Conservation (phyloP, 805 yeast species). For the Metschnikowia gruessii region DNA sequence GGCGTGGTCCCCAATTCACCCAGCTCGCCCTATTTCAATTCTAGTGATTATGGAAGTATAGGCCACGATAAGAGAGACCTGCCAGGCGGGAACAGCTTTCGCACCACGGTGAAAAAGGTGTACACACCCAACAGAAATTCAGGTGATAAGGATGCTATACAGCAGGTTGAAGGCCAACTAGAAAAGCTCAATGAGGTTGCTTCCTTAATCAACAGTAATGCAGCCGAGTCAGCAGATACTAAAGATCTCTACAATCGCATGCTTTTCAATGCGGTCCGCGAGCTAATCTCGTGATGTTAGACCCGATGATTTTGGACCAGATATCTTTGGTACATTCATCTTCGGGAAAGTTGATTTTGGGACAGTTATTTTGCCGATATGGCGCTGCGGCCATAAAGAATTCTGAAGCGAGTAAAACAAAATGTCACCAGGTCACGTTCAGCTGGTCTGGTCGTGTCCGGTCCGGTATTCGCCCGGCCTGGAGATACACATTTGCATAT, state of each 20-base stretch:
- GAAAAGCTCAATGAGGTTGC: conserved; percentile 28
- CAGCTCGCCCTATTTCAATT: conserved; percentile 11
- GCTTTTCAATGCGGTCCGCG: conserved; percentile 17
- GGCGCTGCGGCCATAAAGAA: too few relatives aligned
- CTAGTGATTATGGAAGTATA: neutral
- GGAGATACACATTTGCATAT: neutral
- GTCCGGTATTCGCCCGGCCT: too few relatives aligned
- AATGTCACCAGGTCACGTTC: neutral
- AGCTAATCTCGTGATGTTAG: conserved; percentile 5
- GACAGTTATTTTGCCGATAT: too few relatives aligned
- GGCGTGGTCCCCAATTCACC: conserved; percentile 10
- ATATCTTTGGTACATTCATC: too few relatives aligned
- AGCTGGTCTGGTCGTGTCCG: too few relatives aligned
- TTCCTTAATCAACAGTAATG: conserved; percentile 17
- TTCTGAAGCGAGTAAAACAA: neutral
- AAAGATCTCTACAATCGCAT: conserved; percentile 18
- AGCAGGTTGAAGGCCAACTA: conserved; percentile 27
- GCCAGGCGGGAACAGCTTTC: conserved; percentile 22
- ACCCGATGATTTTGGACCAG: too few relatives aligned
- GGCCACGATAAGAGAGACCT: conserved; percentile 8
- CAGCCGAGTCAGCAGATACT: conserved; percentile 12
- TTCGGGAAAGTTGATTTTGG: too few relatives aligned
- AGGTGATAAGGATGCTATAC: conserved; percentile 31
- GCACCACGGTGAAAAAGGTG: conserved; percentile 36
- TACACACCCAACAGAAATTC: conserved; percentile 33